Evolutionary conservation across 768 basidiomycete species (phyloP).

Genomic region (Auricularia auricula-judae): DNA sequence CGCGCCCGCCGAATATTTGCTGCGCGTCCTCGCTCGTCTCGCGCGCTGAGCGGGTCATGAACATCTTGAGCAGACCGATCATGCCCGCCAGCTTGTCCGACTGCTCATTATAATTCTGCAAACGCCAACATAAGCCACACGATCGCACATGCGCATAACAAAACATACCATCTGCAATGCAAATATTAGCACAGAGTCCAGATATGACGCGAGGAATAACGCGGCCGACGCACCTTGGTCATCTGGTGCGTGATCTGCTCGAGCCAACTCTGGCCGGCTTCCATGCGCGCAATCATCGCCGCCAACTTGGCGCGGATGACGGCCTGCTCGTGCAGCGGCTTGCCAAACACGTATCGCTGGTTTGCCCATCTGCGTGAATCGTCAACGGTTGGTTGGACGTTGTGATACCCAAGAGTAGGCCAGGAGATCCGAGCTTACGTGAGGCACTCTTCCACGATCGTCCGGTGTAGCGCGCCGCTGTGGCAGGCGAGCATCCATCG

Average conservation of each 20-base stretch:
- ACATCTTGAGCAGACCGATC: slow-evolving; percentile 86
- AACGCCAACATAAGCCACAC: slow-evolving; percentile 1
- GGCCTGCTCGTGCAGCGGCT: slow-evolving; percentile 68
- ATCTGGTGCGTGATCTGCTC: slow-evolving; percentile 87
- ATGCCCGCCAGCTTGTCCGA: slow-evolving; percentile 79
- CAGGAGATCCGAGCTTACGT: slow-evolving; percentile 36
- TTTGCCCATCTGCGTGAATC: slow-evolving; percentile 57
- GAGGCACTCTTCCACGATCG: slow-evolving; percentile 81
- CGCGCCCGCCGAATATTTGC: slow-evolving; percentile 83
- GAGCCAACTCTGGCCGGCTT: slow-evolving; percentile 80
- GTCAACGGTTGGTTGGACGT: background rate
- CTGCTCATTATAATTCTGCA: slow-evolving; percentile 76
- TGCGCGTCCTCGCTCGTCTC: slow-evolving; percentile 68
- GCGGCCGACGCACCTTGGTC: slow-evolving; percentile 50
- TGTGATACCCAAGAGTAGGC: background rate
- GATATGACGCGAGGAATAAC: background rate
- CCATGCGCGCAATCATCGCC: slow-evolving; percentile 81
- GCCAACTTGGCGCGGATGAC: slow-evolving; percentile 86
- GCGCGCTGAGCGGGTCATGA: slow-evolving; percentile 26
- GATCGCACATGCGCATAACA: slow-evolving; percentile 6
- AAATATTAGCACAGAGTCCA: background rate
- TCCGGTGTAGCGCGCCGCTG: slow-evolving; percentile 63
- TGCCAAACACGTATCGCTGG: slow-evolving; percentile 85
- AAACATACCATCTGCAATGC: slow-evolving; percentile 6
- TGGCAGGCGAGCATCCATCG: slow-evolving; percentile 77